Base-by-base conservation (phyloP, 495 filamentous ascomycete genomes). In the Aspergillus diversus region DNA sequence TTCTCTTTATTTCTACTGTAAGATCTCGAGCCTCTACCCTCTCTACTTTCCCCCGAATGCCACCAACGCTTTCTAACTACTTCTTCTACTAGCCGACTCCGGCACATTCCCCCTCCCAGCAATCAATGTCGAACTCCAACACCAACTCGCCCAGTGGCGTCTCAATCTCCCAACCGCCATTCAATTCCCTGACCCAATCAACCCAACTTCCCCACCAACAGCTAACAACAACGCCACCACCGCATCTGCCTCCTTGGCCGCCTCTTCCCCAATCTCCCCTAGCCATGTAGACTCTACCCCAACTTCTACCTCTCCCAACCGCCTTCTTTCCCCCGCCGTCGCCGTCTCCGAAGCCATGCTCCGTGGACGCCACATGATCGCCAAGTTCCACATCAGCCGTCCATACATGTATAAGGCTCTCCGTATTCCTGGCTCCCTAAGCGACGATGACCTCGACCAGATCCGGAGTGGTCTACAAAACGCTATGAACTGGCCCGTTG, bases 371-470 rank as follows among this genome's bases (percentile, higher is more conserved):
- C 73, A 77, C 64, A 74, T 72, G 67, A 81, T 81, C 57, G 78
- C 77, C 27, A 77, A 78, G 37, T 81, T 81, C 70, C 79, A 81
- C 69, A 81, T 81, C 60, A 75, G 79, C 59, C 74, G 79, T 31
- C 79, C 79, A 39, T 81, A 81, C 55, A 67, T 81, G 0, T 81
- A 81, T 69, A 81, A 81, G 64, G 79, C 79, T 0, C 74, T 81
- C 13, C 75, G 75, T 5, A 75, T 73, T 56, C 79, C 79, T 7
- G 54, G 53, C n/a, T 60, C 68, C 27, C 63, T 81, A 5, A 73
- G 77, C 16, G 77, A 80, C n/a, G 71, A 81, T 37, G 79, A 81
- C 63, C 66, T 77, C 33, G 77, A 79, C 50, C 79, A 81, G 46
- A 71, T 81, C 51, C 72, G 71, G 42, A 75, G 71, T 51, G 79